A percentile compares a stretch with the other conserved stretches of the same genome.
These are phyloP conservation scores for Globisporangium camurandrum DNA, from an alignment of 352 stramenopile genomes.

Conservation along the genomic window DNA sequence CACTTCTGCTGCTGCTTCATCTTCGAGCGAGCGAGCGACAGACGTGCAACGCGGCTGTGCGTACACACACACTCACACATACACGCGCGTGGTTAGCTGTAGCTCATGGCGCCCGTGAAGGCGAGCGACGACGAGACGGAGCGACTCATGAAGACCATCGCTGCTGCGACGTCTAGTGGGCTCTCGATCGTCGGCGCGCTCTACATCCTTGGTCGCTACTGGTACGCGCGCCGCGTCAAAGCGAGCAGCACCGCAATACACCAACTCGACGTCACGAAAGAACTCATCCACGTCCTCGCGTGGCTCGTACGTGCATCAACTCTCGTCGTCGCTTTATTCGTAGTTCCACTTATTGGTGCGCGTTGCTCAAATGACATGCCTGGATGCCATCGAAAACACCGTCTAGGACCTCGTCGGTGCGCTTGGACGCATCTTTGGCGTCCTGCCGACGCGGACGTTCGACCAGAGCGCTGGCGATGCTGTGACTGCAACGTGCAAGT, in stretches of 20 bases:
- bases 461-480: slow-evolving; percentile 40
- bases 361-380: not conserved
- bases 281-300: slow-evolving; percentile 80
- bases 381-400: not conserved
- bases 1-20: too few species aligned
- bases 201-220: slow-evolving; percentile 82
- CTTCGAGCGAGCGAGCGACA: too few species aligned
- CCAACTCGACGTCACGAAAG: slow-evolving; percentile 75
- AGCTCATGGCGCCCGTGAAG: not conserved
- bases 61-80: too few species aligned
- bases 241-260: slow-evolving; percentile 25
- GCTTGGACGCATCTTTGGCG: slow-evolving; percentile 58
- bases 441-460: slow-evolving; percentile 61
- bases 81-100: not conserved
- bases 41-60: too few species aligned
- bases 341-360: not conserved
- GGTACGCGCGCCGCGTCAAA: slow-evolving; percentile 54
- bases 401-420: slow-evolving; percentile 62
- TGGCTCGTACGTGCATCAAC: slow-evolving; percentile 46
- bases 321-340: not conserved
- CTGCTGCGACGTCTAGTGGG: slow-evolving; percentile 58
- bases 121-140: slow-evolving; percentile 6
- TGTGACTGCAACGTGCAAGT: slow-evolving; percentile 53
- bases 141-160: slow-evolving; percentile 36
- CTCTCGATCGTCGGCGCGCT: slow-evolving; percentile 74